Evolutionary conservation across 495 filamentous ascomycete genomes (phyloP).

Genomic region (Daldinia vernicosa): DNA sequence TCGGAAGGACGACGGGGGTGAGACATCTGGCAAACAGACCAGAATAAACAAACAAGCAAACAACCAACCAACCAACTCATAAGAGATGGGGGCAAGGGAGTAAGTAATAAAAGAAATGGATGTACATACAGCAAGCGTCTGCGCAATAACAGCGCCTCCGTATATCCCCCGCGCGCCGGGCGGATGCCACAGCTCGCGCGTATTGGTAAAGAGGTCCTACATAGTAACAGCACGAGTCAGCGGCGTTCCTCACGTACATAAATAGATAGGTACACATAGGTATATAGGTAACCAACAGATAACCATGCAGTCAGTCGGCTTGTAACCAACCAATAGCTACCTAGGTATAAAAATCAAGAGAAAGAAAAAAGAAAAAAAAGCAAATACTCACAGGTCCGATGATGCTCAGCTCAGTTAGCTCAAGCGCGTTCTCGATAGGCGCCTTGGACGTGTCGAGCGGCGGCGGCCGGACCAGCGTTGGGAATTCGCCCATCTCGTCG

Average conservation of each 20-base stretch:
- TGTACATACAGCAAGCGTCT: slow-evolving; percentile 71
- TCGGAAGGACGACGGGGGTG: slow-evolving; percentile 5
- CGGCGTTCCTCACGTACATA: not conserved
- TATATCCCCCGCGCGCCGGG: slow-evolving; percentile 91
- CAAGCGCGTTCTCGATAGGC: slow-evolving; percentile 86
- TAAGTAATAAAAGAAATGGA: not conserved
- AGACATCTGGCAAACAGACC: not conserved
- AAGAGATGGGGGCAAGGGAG: no score
- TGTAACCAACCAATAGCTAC: no score
- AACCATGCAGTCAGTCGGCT: no score
- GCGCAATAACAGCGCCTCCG: slow-evolving; percentile 91
- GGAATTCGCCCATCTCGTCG: slow-evolving; percentile 29
- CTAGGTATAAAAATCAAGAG: no score
- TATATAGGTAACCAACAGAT: no score
- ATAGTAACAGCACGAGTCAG: slow-evolving; percentile 4
- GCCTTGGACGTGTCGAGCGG: slow-evolving; percentile 75
- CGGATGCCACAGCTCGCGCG: slow-evolving; percentile 88
- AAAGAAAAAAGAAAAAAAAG: slow-evolving; percentile 6
- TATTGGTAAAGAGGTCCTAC: slow-evolving; percentile 92
- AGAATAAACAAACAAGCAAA: not conserved
- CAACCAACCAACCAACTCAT: no score
- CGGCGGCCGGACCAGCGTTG: slow-evolving; percentile 81
- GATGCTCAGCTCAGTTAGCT: slow-evolving; percentile 80
- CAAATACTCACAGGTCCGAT: slow-evolving; percentile 74
- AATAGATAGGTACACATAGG: no score